Evolutionary conservation across 140 eudicot species (phyloP).

Genomic region (Ambrosia hybrid): DNA sequence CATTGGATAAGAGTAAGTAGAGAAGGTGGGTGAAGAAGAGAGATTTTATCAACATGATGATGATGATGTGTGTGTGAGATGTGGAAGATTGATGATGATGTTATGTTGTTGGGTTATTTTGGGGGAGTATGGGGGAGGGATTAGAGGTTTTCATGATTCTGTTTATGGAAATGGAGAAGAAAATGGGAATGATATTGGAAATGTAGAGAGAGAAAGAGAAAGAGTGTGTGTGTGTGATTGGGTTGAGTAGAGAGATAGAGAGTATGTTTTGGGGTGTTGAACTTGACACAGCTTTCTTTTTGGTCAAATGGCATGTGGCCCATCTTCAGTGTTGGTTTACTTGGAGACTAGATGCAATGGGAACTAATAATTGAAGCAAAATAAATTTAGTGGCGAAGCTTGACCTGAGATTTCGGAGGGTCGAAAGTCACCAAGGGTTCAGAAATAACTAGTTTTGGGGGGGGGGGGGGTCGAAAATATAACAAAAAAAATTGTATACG

Average conservation of each 20-base stretch:
- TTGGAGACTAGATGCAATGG: conserved; percentile 9
- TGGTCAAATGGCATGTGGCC: conserved; percentile 57
- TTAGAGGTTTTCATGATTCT: conserved; percentile 38
- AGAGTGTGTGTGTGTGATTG: conserved; percentile 31
- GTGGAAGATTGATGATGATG: conserved; percentile 12
- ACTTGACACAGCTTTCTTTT: conserved; percentile 62
- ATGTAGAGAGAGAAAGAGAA: conserved; percentile 30
- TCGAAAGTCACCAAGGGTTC: too few species aligned
- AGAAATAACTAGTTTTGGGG: too few species aligned
- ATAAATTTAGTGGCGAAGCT: too few species aligned
- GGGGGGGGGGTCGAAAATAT: too few species aligned
- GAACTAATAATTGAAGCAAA: too few species aligned
- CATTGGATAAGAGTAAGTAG: conserved; percentile 10
- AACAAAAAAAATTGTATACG: too few species aligned
- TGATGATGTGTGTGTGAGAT: too few species aligned
- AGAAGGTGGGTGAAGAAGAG: too few species aligned
- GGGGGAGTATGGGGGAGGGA: conserved; percentile 34
- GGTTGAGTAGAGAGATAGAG: conserved; percentile 43
- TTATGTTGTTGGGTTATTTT: conserved; percentile 12
- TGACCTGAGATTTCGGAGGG: too few species aligned
- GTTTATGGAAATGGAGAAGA: conserved; percentile 11
- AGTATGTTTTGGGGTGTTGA: conserved; percentile 46
- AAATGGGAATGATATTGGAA: background rate
- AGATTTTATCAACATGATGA: too few species aligned
- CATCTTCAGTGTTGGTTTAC: conserved; percentile 36